Conservation (phyloP, 176 grass and related monocot genomes). For the Stipa capillata region DNA sequence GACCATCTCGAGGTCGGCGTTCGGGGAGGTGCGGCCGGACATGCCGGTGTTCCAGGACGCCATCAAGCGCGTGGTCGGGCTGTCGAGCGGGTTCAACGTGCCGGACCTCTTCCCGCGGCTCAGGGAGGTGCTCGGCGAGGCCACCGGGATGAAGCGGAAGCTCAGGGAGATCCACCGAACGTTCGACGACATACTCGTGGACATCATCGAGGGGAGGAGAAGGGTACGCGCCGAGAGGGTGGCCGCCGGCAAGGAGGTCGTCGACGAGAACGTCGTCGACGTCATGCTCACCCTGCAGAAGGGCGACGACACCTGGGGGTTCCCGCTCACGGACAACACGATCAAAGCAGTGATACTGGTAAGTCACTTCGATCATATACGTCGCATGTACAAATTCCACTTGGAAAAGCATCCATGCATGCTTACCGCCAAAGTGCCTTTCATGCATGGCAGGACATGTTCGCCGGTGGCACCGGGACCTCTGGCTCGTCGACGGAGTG, state of each 20-base stretch:
- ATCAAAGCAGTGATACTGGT: slow-evolving; percentile 38
- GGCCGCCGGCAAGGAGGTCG: slow-evolving; percentile 15
- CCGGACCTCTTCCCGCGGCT: slow-evolving; percentile 24
- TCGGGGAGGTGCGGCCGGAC: slow-evolving; percentile 24
- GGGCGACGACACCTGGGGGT: slow-evolving; percentile 7
- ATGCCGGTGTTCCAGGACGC: slow-evolving; percentile 20
- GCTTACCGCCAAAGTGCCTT: background rate
- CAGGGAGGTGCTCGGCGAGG: background rate
- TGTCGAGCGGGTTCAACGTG: slow-evolving; percentile 8
- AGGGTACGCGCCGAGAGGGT: background rate
- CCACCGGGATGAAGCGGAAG: slow-evolving; percentile 13
- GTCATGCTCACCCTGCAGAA: slow-evolving; percentile 22
- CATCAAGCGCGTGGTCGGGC: slow-evolving; percentile 10
- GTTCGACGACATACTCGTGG: slow-evolving; percentile 17
- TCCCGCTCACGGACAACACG: slow-evolving; percentile 19
- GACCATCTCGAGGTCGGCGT: slow-evolving; percentile 30
- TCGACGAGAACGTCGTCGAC: slow-evolving; percentile 26
- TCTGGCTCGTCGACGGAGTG: slow-evolving; percentile 41
- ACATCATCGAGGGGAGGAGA: slow-evolving; percentile 15
- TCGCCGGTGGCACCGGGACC: slow-evolving; percentile 1
- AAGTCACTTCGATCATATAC: background rate
- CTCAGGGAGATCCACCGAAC: slow-evolving; percentile 6
- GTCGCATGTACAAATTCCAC: background rate
- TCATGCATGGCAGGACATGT: background rate
- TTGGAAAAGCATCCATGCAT: background rate